Percentiles rank a stretch among this genome's conserved stretches.
Evolutionary conservation across 192 early-diverging fungal species (phyloP).

Genomic region (Gigaspora rosea): DNA sequence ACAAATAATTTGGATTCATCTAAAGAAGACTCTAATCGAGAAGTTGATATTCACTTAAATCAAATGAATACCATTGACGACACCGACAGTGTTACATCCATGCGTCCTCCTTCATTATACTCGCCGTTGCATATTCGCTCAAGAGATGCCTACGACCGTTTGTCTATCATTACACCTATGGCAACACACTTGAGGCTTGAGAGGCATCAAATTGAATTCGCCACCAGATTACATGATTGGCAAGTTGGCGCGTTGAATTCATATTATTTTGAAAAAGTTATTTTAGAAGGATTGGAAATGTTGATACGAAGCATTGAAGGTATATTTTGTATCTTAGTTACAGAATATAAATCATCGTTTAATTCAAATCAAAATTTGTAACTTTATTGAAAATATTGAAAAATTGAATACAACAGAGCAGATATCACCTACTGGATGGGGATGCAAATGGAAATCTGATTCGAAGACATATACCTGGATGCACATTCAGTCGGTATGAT

Average conservation of each 20-base stretch:
- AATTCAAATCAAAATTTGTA: not conserved
- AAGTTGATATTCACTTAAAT: not conserved
- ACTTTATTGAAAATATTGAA: not conserved
- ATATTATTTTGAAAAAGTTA: conserved; percentile 17
- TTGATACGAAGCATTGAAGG: conserved; percentile 5
- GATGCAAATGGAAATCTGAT: conserved; percentile 20
- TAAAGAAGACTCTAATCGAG: not conserved
- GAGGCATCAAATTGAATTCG: conserved; percentile 24
- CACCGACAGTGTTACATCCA: not conserved
- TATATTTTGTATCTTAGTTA: not conserved
- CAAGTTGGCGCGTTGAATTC: conserved; percentile 13
- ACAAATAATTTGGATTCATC: not conserved
- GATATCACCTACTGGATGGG: conserved; percentile 7
- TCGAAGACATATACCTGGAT: not conserved
- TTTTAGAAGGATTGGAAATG: conserved; percentile 11
- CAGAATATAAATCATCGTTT: not conserved
- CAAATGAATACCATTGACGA: not conserved
- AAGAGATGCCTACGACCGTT: not conserved
- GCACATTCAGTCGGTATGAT: conserved; percentile 6
- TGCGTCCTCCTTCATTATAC: not conserved
- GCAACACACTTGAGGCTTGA: conserved; percentile 19
- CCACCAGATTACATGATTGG: conserved; percentile 25
- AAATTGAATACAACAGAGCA: not conserved
- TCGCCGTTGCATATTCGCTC: conserved; percentile 4
- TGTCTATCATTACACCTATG: conserved; percentile 8